Percentiles rank a stretch among this genome's conserved stretches.
Conservation (phyloP, 2,329 filamentous ascomycete species). For the Pestalotiopsis fici region DNA sequence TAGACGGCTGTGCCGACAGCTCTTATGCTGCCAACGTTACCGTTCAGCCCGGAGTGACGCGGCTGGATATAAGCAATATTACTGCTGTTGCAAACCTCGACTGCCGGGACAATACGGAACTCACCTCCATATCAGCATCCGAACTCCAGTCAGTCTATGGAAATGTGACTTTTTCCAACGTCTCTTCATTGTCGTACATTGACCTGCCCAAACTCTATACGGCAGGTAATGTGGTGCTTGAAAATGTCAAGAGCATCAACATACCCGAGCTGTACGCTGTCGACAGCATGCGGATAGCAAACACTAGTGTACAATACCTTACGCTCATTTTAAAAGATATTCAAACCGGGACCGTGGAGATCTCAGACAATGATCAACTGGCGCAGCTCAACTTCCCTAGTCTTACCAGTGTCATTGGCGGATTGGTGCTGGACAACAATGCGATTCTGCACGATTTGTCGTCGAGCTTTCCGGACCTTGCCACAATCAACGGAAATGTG, state of each 20-base stretch:
- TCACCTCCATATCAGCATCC: neutral
- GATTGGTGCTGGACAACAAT: neutral
- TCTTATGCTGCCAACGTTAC: neutral
- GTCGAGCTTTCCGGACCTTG: neutral
- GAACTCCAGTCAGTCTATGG: neutral
- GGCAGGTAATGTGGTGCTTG: neutral
- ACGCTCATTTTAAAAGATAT: neutral
- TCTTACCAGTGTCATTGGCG: neutral
- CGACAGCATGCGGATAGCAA: neutral
- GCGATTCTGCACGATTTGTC: neutral
- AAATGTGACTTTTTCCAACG: neutral
- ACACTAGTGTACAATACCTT: neutral
- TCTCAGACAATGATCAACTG: neutral
- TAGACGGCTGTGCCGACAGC: neutral
- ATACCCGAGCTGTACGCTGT: neutral
- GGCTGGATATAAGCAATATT: neutral
- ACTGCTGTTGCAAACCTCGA: neutral
- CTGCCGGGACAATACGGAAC: neutral
- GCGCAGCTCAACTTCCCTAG: neutral
- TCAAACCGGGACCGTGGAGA: neutral
- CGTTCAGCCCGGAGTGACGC: neutral
- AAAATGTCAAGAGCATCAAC: neutral
- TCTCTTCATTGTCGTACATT: neutral
- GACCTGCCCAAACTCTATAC: neutral
- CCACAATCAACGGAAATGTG: neutral